A percentile compares a stretch with the other conserved stretches of the same genome.
These are phyloP conservation scores for Sporobolomyces pararoseus DNA, from an alignment of 768 basidiomycete genomes.

Conservation along the genomic window DNA sequence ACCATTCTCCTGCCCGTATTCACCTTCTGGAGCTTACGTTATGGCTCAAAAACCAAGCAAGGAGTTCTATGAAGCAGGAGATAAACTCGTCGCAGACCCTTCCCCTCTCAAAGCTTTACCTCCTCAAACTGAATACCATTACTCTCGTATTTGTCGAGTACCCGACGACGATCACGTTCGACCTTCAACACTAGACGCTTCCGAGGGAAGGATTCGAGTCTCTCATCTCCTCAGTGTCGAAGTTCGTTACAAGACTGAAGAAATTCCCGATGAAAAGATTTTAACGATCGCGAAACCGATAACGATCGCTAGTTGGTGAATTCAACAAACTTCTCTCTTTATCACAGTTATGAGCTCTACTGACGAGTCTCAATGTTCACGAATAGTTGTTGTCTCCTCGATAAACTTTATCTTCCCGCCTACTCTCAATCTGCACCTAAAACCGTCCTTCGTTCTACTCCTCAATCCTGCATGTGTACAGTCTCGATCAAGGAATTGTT, in stretches of 20 bases:
- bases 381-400: conserved; percentile 27
- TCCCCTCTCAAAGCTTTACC: conserved; percentile 3
- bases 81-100: conserved; percentile 19
- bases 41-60: not conserved
- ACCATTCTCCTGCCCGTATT: not conserved
- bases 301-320: conserved; percentile 28
- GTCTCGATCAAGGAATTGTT: conserved; percentile 9
- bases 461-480: conserved; percentile 10
- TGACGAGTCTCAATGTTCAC: too few relatives aligned
- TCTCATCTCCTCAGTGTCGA: conserved; percentile 23
- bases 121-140: conserved; percentile 9
- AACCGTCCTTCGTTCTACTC: conserved; percentile 3
- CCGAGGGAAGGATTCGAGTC: conserved; percentile 23
- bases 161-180: conserved; percentile 33
- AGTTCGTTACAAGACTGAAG: conserved; percentile 17
- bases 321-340: too few relatives aligned
- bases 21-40: too few relatives aligned
- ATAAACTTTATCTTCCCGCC: conserved; percentile 27
- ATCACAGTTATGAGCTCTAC: too few relatives aligned
- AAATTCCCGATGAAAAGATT: conserved; percentile 14
- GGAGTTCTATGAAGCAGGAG: not conserved
- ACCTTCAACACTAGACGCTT: conserved; percentile 25
- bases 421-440: not conserved
- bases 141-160: conserved; percentile 25
- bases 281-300: conserved; percentile 29